Evolutionary conservation across 2,329 filamentous ascomycete genomes (phyloP).

Genomic region (Triangularia verruculosa): DNA sequence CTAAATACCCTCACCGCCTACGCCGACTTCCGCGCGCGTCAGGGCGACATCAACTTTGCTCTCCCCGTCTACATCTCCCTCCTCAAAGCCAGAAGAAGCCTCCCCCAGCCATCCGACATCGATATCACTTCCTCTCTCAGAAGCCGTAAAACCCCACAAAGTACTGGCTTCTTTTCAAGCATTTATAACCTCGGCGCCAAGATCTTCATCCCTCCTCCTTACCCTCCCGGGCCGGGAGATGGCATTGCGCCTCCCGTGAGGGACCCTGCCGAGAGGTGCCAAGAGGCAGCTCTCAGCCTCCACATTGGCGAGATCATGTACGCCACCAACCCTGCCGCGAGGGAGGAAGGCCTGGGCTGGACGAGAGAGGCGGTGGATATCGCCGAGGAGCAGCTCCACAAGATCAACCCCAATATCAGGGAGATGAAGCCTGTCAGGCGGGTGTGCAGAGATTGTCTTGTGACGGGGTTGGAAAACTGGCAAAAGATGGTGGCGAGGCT

Average conservation of each 20-base stretch:
- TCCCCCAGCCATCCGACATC: constrained; percentile 38
- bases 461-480: constrained; percentile 78
- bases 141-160: constrained; percentile 8
- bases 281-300: constrained; percentile 80
- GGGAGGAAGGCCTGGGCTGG: constrained; percentile 78
- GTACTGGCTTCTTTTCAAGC: constrained; percentile 16
- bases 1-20: constrained; percentile 72
- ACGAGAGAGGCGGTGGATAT: constrained; percentile 82
- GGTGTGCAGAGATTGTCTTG: constrained; percentile 74
- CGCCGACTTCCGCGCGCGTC: constrained; percentile 72
- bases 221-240: constrained; percentile 67
- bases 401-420: constrained; percentile 33
- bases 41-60: constrained; percentile 63
- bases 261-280: constrained; percentile 65
- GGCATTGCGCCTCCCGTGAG: constrained; percentile 67
- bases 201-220: constrained; percentile 51
- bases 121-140: constrained; percentile 16
- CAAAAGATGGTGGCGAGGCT: constrained; percentile 71
- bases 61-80: constrained; percentile 84
- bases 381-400: constrained; percentile 66
- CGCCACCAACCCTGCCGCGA: constrained; percentile 52
- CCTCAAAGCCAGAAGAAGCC: constrained; percentile 71
- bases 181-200: constrained; percentile 31
- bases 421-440: constrained; percentile 44
- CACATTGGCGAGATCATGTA: constrained; percentile 95